These are phyloP conservation scores for Mycena galopus DNA, from an alignment of 768 basidiomycete genomes.

Conservation along the genomic window DNA sequence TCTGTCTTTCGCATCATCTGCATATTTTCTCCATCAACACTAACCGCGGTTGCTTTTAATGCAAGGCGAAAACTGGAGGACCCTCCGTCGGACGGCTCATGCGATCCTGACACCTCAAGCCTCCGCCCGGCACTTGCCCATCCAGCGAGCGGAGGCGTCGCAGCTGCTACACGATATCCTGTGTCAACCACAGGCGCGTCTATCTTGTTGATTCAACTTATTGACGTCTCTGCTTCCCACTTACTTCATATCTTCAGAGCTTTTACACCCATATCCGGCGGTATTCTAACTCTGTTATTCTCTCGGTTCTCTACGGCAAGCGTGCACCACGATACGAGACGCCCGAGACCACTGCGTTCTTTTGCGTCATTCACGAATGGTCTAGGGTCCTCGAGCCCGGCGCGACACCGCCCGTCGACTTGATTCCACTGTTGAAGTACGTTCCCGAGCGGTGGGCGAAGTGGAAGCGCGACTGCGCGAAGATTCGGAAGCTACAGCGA, in stretches of 20 bases:
- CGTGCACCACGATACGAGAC: slow-evolving; percentile 46
- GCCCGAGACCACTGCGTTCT: slow-evolving; percentile 43
- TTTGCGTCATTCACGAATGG: slow-evolving; percentile 43
- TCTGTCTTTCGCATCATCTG: slow-evolving; percentile 8
- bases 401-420: slow-evolving; percentile 50
- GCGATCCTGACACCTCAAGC: slow-evolving; percentile 40
- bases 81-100: slow-evolving; percentile 31
- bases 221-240: too few species aligned
- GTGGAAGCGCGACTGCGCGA: slow-evolving; percentile 47
- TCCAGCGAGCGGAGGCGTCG: slow-evolving; percentile 39
- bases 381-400: slow-evolving; percentile 47
- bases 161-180: slow-evolving; percentile 25
- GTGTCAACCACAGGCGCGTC: slow-evolving; percentile 20
- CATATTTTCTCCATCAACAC: neutral
- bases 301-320: slow-evolving; percentile 47
- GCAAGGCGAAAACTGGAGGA: slow-evolving; percentile 26
- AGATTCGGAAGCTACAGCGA: slow-evolving; percentile 42
- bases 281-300: slow-evolving; percentile 46
- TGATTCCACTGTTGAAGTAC: slow-evolving; percentile 49
- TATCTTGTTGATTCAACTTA: too few species aligned
- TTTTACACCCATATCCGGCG: slow-evolving; percentile 47
- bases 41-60: neutral
- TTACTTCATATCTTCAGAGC: slow-evolving; percentile 37
- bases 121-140: slow-evolving; percentile 37
- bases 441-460: slow-evolving; percentile 50